phyloP scores from a whole-genome alignment of 1,284 basidiomycete genomes.

The Phellopilus nigrolimitatus region DNA sequence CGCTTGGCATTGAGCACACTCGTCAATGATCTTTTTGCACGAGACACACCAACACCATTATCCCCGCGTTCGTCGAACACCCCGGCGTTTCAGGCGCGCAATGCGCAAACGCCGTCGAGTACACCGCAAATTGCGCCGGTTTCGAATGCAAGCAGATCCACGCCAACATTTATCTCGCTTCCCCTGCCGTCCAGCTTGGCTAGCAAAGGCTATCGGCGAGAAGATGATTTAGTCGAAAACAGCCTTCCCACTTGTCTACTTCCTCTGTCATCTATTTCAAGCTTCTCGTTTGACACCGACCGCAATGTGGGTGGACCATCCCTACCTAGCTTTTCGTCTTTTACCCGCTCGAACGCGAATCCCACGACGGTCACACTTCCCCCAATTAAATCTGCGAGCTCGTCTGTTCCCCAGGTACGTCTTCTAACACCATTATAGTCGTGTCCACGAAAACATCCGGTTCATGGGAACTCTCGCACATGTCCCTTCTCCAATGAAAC shows the following conservation, averaged over 20 bases:
- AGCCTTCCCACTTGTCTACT: slow-evolving; percentile 35
- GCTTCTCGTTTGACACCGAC: slow-evolving; percentile 13
- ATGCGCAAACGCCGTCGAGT: slow-evolving; percentile 28
- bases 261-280: slow-evolving; percentile 36
- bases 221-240: slow-evolving; percentile 17
- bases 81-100: slow-evolving; percentile 17
- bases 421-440: background rate
- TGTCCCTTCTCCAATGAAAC: too few species aligned
- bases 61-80: slow-evolving; percentile 36
- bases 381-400: slow-evolving; percentile 13
- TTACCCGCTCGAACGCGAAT: slow-evolving; percentile 15
- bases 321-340: slow-evolving; percentile 17
- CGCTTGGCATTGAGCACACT: slow-evolving; percentile 66
- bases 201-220: slow-evolving; percentile 24
- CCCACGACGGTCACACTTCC: slow-evolving; percentile 17
- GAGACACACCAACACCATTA: slow-evolving; percentile 54
- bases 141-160: slow-evolving; percentile 22
- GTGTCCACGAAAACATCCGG: too few species aligned
- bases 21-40: slow-evolving; percentile 73
- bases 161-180: slow-evolving; percentile 24
- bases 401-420: slow-evolving; percentile 15
- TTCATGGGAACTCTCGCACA: too few species aligned
- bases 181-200: slow-evolving; percentile 21
- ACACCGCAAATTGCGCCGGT: slow-evolving; percentile 21
- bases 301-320: slow-evolving; percentile 13